Base-by-base conservation (phyloP, 2,329 filamentous ascomycete genomes). In the Leptographium galeiforme region DNA sequence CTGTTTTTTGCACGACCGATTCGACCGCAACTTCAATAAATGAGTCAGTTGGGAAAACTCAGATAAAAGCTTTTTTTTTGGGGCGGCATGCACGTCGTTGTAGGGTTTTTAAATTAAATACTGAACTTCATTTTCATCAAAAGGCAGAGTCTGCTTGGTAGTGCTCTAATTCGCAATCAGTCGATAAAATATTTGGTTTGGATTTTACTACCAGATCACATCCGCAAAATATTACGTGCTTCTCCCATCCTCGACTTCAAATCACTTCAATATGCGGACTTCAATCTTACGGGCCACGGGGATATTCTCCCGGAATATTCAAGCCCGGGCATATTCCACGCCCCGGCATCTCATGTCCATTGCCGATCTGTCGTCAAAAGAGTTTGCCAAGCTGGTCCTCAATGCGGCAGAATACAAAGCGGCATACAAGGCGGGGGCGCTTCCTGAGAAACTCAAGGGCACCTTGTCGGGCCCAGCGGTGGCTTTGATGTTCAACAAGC, bases 401-500 rank as follows among this genome's bases (percentile, higher is more conserved):
- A 91, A 91, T 81, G 91, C 89, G 50, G 76, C 81, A 30, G 70
- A 77, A 45, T 81, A 88, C 72, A 97, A 97, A 69, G 69, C 78
- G 53, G 74, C 81, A 53, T 81, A 91, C 72, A 95, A 94, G 57
- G 58, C 63, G n/a, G 62, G 62, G 10, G 56, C 55, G 40, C 58
- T 57, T 67, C 78, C 81, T 19, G 79, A 81, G 47, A 72, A 77
- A 52, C 71, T 94, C 53, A 71, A 76, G 52, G 75, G 76, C 43
- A 73, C 79, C 12, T 71, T 98, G 57, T 70, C 78, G 1, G 87
- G 88, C 51, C 82, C 88, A 68, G 90, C 89, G 0, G 80, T 98
- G 36, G 91, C 93, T 60, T 85, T 98, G 82, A 88, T 94, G 76
- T 98, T 98, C 75, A 94, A 79, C 76, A 98, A 98, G 73, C 83